These are phyloP conservation scores for Glebionis coronaria DNA, from an alignment of 129 eudicot species.

Conservation along the genomic window DNA sequence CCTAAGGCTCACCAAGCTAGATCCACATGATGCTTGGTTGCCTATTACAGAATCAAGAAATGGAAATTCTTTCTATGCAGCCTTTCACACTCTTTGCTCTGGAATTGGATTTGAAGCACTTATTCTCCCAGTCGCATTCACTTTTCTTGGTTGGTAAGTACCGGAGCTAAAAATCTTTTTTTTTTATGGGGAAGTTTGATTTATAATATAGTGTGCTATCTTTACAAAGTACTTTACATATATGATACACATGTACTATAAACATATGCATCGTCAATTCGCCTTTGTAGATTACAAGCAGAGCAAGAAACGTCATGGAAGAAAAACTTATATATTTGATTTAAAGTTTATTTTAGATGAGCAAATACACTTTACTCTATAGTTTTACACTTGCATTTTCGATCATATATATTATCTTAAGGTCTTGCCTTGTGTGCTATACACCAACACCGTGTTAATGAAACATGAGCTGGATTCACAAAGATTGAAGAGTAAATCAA, in stretches of 20 bases:
- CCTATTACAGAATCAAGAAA: conserved; percentile 55
- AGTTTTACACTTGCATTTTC: no score
- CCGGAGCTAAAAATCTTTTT: not conserved
- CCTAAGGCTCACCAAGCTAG: conserved; percentile 37
- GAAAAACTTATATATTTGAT: no score
- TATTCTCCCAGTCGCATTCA: conserved; percentile 47
- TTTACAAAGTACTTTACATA: not conserved
- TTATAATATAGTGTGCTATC: no score
- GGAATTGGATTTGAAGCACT: conserved; percentile 55
- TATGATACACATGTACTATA: not conserved
- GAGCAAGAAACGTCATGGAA: no score
- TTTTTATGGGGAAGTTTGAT: not conserved
- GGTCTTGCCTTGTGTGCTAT: no score
- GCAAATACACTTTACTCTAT: no score
- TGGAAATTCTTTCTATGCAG: conserved; percentile 46
- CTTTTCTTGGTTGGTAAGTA: conserved; percentile 59
- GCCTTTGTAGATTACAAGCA: no score
- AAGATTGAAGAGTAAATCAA: not conserved
- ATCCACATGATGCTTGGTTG: conserved; percentile 53
- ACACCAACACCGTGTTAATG: not conserved
- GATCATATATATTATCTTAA: no score
- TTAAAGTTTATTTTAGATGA: no score
- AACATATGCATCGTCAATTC: not conserved
- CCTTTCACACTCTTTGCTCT: conserved; percentile 49
- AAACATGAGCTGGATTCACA: not conserved